Conservation (phyloP, 192 early-diverging fungal species). For the Piromyces finnis region DNA sequence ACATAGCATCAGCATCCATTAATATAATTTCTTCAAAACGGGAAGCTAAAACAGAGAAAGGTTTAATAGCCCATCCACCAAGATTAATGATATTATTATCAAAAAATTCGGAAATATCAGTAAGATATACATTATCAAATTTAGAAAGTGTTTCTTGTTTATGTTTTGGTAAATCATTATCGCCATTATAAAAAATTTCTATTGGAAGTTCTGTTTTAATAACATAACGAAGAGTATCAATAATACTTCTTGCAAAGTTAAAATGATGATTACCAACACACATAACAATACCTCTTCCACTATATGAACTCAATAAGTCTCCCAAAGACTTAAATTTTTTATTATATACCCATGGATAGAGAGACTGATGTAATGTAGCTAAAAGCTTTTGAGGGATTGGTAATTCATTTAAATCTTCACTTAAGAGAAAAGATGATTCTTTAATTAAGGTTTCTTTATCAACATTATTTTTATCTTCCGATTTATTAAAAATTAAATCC, state of each 20-base stretch:
- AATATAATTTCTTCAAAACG: conserved; percentile 41
- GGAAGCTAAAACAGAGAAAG: conserved; percentile 42
- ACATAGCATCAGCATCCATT: conserved; percentile 51
- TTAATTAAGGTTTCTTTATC: neutral
- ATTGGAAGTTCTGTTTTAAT: conserved; percentile 31
- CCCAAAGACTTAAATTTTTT: neutral
- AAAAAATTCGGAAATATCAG: conserved; percentile 13
- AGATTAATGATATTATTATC: conserved; percentile 18
- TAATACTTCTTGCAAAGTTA: conserved; percentile 11
- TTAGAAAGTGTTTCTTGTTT: conserved; percentile 8
- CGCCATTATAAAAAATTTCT: conserved; percentile 32
- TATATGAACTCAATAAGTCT: neutral
- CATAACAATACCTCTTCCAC: conserved; percentile 21
- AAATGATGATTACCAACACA: conserved; percentile 30
- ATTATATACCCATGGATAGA: neutral
- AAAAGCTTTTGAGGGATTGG: neutral
- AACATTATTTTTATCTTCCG: neutral
- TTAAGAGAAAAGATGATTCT: neutral
- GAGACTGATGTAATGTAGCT: neutral
- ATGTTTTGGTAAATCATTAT: conserved; percentile 13
- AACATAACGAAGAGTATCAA: conserved; percentile 16
- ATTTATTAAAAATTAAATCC: neutral
- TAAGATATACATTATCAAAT: conserved; percentile 12
- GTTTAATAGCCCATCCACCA: conserved; percentile 47
- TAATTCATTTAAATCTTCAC: neutral